Base-by-base conservation (phyloP, 352 stramenopile genomes). In the Saprolegnia parasitica region DNA sequence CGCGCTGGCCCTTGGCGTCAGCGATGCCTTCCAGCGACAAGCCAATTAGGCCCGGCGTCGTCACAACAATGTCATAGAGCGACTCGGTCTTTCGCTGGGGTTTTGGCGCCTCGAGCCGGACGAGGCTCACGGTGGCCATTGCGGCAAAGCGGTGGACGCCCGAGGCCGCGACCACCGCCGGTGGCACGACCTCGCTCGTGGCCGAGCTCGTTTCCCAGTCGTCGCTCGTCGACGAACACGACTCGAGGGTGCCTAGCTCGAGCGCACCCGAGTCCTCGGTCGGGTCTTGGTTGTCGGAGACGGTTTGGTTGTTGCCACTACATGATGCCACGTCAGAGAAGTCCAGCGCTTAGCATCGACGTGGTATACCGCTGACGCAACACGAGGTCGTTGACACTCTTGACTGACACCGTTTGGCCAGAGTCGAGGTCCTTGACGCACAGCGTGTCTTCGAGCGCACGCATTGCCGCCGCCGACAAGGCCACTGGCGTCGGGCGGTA, bases 401-500 rank as follows among this genome's bases (percentile, higher is more conserved):
- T 80, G 46, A 89, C 78, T 6, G 86, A 93, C 16, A 92, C 77
- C 0, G 82, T 92, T 18, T 77, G 88, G 24, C 87, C 85, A 1
- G 77, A 92, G 74, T 95, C 84, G 37, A 95, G 63, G 58, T 95
- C 93, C 66, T 84, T 91, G 63, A 93, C 85, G 42, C 82, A 88
- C 39, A 95, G 79, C 18, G 73, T 80, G 45, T 83, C 84, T 74
- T 92, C 84, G 21, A 77, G 74, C 18, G 86, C 78, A 20, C 83
- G 77, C 21, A 70, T 35, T 4, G 63, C 21, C 0, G 4, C 18
- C 0, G 66, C 42, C 10, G 83, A 80, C 21, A 91, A 61, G 23
- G 84, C 74, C 46, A 90, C 75, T 0, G 81, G 84, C 42, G 77
- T 89, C 0, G 85, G 84, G 73, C 92, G 82, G 52, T 95, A 93